Base-by-base conservation (phyloP, 495 filamentous ascomycete genomes). In the Tuber microsphaerosporum region DNA sequence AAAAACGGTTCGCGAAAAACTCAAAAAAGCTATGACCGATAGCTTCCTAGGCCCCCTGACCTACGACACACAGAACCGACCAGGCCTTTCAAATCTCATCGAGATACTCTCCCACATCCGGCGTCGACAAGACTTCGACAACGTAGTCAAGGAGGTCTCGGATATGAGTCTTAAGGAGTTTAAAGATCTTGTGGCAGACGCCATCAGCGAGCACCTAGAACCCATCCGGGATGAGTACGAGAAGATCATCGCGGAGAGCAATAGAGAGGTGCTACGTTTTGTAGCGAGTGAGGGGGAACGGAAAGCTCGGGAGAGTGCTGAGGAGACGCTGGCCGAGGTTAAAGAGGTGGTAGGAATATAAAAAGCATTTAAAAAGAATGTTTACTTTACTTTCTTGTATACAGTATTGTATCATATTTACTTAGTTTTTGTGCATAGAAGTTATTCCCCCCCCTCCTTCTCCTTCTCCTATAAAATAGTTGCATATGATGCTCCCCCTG, bases 81-180 rank as follows among this genome's bases (percentile, higher is more conserved):
- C 94, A 0, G 96, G 93, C 2, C 90, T 99, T 0, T 89, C 94
- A 26, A 99, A 98, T 83, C 85, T 99, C 22, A 83, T 99, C 31
- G 88, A 92, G 70, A 87, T 99, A 46, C 84, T 93, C 34, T 88
- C 89, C 51, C 89, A 92, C 76, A 88, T 93, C 73, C 87, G 90
- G 73, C 69, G 76, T 78, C 61, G 85, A 82, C 39, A 84, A 82
- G 44, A 83, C 84, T 45, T 87, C 87, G 83, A 86, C 26, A 85
- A 89, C 43, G 81, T 97, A n/a, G 92, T 88, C 1, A 75, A 77
- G 41, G 85, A 87, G 51, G 87, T 87, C 71, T 75, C 84, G n/a
- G 84, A 84, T 20, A 79, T 88, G 22, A 87, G 82, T 51, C 85
- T 94, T 65, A 85, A 85, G 45, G 84, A 85, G 20, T 86, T 98